Percentiles rank a stretch among this genome's conserved stretches.
Conservation (phyloP, 345 rosid species). For the Murraya paniculata region DNA sequence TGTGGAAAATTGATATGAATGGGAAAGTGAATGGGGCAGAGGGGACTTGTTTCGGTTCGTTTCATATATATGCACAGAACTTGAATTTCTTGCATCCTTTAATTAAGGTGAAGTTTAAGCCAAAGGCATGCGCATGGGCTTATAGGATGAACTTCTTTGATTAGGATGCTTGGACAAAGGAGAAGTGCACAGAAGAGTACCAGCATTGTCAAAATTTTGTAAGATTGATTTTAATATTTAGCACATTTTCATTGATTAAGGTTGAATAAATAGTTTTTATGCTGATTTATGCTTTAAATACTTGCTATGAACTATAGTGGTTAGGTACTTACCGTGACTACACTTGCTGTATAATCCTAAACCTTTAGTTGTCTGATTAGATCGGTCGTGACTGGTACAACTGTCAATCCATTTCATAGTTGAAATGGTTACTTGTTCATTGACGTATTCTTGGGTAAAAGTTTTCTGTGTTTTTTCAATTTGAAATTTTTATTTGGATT, state of each 20-base stretch:
- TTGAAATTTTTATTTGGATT: neutral
- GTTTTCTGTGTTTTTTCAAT: neutral
- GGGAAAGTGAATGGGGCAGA: slow-evolving; percentile 97
- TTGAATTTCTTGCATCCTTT: slow-evolving; percentile 97
- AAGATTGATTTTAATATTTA: slow-evolving; percentile 19
- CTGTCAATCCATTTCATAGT: no score
- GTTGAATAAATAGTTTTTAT: no score
- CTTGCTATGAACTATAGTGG: no score
- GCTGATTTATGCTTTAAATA: no score
- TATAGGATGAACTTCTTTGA: slow-evolving; percentile 99
- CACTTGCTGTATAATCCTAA: no score
- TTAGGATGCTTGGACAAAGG: slow-evolving; percentile 97
- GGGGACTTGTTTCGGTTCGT: slow-evolving; percentile 95
- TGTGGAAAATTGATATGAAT: slow-evolving; percentile 97
- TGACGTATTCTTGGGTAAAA: neutral
- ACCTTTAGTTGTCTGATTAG: no score
- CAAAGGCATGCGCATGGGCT: slow-evolving; percentile 98
- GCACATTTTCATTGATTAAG: neutral
- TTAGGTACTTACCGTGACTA: no score
- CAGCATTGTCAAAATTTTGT: slow-evolving; percentile 98
- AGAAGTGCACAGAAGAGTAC: slow-evolving; percentile 96
- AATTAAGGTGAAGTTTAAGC: slow-evolving; percentile 90
- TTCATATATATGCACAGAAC: slow-evolving; percentile 92
- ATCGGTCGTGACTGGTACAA: no score
- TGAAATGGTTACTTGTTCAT: neutral